Evolutionary conservation across 2,329 filamentous ascomycete species (phyloP).

Genomic region (Hypoxylon sp.): DNA sequence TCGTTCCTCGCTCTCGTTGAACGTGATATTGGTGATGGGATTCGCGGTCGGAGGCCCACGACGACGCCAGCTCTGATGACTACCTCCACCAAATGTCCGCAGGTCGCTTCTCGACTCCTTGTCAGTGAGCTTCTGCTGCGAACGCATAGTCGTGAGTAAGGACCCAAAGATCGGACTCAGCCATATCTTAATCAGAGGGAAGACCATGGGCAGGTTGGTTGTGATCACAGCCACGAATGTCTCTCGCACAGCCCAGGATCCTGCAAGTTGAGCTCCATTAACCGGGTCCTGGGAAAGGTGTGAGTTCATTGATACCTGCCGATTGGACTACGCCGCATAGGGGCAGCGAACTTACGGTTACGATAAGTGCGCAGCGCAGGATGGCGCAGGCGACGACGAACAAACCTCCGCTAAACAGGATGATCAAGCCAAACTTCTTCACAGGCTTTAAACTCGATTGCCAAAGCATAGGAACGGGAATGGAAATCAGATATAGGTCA

Average conservation of each 20-base stretch:
- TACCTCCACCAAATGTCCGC: constrained; percentile 58
- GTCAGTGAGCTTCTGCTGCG: constrained; percentile 54
- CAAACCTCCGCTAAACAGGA: constrained; percentile 57
- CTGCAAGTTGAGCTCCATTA: constrained; percentile 58
- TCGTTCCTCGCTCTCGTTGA: constrained; percentile 59
- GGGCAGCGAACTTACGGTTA: constrained; percentile 49
- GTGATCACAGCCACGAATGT: constrained; percentile 60
- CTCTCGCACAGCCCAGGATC: constrained; percentile 60
- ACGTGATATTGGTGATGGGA: constrained; percentile 56
- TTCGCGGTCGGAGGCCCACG: constrained; percentile 53
- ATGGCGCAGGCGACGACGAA: constrained; percentile 58
- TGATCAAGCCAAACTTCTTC: constrained; percentile 56
- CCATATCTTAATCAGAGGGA: constrained; percentile 59
- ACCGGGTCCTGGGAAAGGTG: constrained; percentile 53
- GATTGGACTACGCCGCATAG: constrained; percentile 8
- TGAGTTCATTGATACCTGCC: constrained; percentile 6
- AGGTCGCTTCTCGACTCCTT: constrained; percentile 55
- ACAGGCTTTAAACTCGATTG: constrained; percentile 53
- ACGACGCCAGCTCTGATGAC: constrained; percentile 48
- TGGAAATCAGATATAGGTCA: constrained; percentile 71
- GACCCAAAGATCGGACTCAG: constrained; percentile 52
- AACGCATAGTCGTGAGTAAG: constrained; percentile 55
- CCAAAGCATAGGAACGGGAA: constrained; percentile 67
- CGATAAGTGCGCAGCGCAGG: constrained; percentile 56
- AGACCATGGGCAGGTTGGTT: constrained; percentile 61